These are phyloP conservation scores for Talaromyces funiculosus DNA, from an alignment of 2,329 filamentous ascomycete species.

Conservation along the genomic window DNA sequence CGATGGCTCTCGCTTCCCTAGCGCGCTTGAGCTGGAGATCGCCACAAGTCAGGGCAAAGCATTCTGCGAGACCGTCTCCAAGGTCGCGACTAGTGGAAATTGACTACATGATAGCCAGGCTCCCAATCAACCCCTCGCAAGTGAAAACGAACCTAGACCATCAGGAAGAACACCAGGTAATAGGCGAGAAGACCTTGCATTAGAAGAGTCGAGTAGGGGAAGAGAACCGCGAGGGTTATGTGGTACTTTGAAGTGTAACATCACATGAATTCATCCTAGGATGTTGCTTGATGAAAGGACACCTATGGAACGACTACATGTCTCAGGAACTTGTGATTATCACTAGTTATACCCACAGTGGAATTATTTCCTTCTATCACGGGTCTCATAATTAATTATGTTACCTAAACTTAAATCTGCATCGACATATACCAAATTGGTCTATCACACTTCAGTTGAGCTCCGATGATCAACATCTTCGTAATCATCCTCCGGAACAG, in stretches of 20 bases:
- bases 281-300: not conserved
- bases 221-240: not conserved
- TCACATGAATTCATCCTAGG: not conserved
- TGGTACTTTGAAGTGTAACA: slow-evolving; percentile 1
- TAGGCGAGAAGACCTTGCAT: not conserved
- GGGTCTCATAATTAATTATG: not conserved
- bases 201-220: not conserved
- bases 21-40: slow-evolving; percentile 66
- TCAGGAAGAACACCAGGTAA: slow-evolving; percentile 31
- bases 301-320: too few relatives aligned
- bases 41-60: slow-evolving; percentile 75
- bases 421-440: not conserved
- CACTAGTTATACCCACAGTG: not conserved
- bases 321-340: not conserved
- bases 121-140: not conserved
- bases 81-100: slow-evolving; percentile 53
- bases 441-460: slow-evolving; percentile 5
- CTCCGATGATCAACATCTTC: slow-evolving; percentile 9
- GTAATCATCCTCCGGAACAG: slow-evolving; percentile 30
- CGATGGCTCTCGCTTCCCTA: slow-evolving; percentile 81
- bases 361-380: not conserved
- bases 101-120: slow-evolving; percentile 48
- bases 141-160: slow-evolving; percentile 38
- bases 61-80: slow-evolving; percentile 73
- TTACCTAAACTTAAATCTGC: not conserved